These are phyloP conservation scores for Sarocladiaceae sp. DNA, from an alignment of 2,329 filamentous ascomycete genomes.

Conservation along the genomic window DNA sequence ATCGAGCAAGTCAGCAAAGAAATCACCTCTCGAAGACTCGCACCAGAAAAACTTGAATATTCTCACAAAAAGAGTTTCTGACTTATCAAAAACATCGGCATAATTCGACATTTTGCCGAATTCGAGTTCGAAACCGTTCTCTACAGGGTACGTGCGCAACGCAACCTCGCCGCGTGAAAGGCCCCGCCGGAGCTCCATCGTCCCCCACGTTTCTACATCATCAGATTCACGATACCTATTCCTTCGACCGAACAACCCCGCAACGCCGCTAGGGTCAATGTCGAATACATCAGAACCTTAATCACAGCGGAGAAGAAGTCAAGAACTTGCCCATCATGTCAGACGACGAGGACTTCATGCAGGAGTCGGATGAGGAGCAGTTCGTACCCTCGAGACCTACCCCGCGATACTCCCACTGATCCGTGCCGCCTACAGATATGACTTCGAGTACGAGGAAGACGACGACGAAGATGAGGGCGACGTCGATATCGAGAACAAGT, in stretches of 20 bases:
- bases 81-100: no score
- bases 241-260: no score
- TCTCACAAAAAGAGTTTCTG: no score
- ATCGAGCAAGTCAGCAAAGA: no score
- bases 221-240: no score
- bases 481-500: conserved; percentile 97
- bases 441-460: conserved; percentile 95
- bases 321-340: conserved; percentile 32
- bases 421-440: conserved; percentile 52
- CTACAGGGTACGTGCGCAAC: neutral
- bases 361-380: conserved; percentile 44
- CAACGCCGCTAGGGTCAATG: no score
- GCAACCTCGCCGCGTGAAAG: neutral
- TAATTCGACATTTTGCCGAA: no score
- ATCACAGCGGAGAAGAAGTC: neutral
- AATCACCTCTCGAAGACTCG: no score
- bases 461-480: conserved; percentile 85
- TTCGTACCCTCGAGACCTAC: conserved; percentile 16
- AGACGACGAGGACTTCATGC: conserved; percentile 47
- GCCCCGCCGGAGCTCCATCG: neutral
- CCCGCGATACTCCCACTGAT: neutral
- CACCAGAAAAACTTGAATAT: no score
- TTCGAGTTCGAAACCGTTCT: neutral
- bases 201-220: no score
- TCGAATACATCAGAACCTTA: neutral